Evolutionary conservation across 352 stramenopile genomes (phyloP), one percentile per base, ranked within the genome.

Genomic region (Phytophthora sansomeana): DNA sequence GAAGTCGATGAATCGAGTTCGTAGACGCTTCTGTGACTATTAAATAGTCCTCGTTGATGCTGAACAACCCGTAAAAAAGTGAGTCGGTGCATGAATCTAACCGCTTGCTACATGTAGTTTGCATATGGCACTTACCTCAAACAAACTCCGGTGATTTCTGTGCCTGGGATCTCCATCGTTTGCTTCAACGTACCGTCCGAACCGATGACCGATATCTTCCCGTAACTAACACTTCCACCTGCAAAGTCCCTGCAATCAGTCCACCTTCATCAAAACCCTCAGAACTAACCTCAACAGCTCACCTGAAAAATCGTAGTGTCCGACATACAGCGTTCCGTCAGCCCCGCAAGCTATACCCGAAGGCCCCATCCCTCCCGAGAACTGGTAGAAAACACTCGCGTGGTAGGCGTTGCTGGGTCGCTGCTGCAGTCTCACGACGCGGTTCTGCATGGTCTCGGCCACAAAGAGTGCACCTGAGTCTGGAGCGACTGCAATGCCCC

Each of bases 271-370:
- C 16, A n/a, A 16, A 42, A 26, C 30, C 33, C 16, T 39, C 11
- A 26, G 28, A n/a, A 30, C 3, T 41, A 17, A 38, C 17, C 13
- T 33, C 1, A 24, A 5, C n/a, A 42, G 17, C 9, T n/a, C 53
- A 90, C 83, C 83, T 57, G 85, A 75, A 78, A 96, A 93, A 63
- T 96, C 87, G 61, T 87, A 96, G 56, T 92, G 85, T 2, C 87
- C 89, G 16, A 97, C 87, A 55, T 92, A 96, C 19, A 97, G 54
- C 4, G 59, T 65, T 4, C 84, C 85, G 24, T 75, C 74, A 6
- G 59, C 63, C n/a, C 90, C 85, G 44, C 80, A 92, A 13, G 72
- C 83, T 30, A 96, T 51, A 29, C 87, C 87, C 2, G 87, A 95
- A 8, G 89, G 90, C 0, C 90, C 89, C 58, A 97, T 72, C 11